Base-by-base conservation (phyloP, 2,329 filamentous ascomycete genomes). In the Paracamarosporium sp. region DNA sequence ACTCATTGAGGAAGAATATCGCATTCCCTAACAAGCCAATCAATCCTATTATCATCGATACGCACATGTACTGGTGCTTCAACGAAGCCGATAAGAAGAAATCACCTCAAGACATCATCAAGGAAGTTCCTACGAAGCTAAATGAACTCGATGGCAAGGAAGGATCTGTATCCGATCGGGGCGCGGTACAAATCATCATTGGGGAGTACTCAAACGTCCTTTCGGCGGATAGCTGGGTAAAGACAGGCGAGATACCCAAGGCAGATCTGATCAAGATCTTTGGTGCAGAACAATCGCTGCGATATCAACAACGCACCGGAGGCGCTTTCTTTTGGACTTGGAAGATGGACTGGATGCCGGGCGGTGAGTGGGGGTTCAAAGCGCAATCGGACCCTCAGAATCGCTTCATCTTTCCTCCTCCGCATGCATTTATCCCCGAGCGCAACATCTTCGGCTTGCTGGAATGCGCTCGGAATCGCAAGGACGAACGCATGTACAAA, bases 331-430 rank as follows among this genome's bases (percentile, higher is more conserved):
- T 87, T 74, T 87, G 85, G 85, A 87, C 85, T 0, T 83, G 79
- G 66, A 85, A 85, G 53, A 87, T 87, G 84, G 80, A 85, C 61
- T 87, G 85, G 84, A 85, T 85, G 80, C 80, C 81, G n/a, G 85
- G 84, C 12, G 85, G 84, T 12, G 85, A 85, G 69, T 87, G 85
- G 85, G 85, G 85, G 0, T 86, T 87, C 72, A 78, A 79, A 20
- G 78, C 82, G 35, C 83, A 85, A 72, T 79, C 22, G 71, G 75
- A 2, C 77, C 79, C 31, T 77, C 27, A 17, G 12, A 41, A 48
- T 27, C 46, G 43, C 1, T 66, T 64, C 79, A 84, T 33, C 52
- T 63, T 35, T 68, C 75, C 53, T 70, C 83, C 54, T 63, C 63
- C 1, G 62, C 83, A 47, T 56, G 74, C 25, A 50, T 30, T 47